phyloP scores from a whole-genome alignment of 345 rosid species.

The Pistacia vera region DNA sequence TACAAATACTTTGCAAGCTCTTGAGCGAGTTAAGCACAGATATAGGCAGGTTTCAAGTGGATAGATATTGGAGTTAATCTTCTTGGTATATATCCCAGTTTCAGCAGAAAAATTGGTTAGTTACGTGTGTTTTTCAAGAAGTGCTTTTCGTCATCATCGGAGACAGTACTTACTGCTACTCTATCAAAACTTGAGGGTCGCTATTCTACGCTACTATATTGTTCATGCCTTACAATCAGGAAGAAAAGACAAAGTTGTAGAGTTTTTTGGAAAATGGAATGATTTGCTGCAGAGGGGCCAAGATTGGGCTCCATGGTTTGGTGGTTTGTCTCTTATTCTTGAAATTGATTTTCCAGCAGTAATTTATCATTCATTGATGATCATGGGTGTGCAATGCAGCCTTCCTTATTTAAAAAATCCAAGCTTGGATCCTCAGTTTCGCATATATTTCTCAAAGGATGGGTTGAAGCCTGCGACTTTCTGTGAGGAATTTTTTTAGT shows the following conservation, averaged over 20 bases:
- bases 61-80: slow-evolving; percentile 58
- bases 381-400: slow-evolving; percentile 38
- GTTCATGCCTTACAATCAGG: slow-evolving; percentile 50
- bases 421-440: slow-evolving; percentile 62
- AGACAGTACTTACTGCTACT: slow-evolving; percentile 34
- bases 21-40: slow-evolving; percentile 62
- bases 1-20: slow-evolving; percentile 56
- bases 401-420: slow-evolving; percentile 65
- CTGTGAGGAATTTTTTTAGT: slow-evolving; percentile 69
- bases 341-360: background rate
- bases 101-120: slow-evolving; percentile 52
- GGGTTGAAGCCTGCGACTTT: slow-evolving; percentile 65
- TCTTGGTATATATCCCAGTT: slow-evolving; percentile 58
- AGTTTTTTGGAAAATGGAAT: slow-evolving; percentile 59
- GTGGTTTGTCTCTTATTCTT: slow-evolving; percentile 36
- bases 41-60: slow-evolving; percentile 61
- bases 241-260: slow-evolving; percentile 55
- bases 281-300: slow-evolving; percentile 46
- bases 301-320: slow-evolving; percentile 72
- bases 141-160: slow-evolving; percentile 51
- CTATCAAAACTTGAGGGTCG: slow-evolving; percentile 53
- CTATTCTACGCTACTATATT: slow-evolving; percentile 50
- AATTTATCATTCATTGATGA: slow-evolving; percentile 4
- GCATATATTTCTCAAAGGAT: slow-evolving; percentile 63
- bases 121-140: slow-evolving; percentile 57